Percentiles rank a stretch among this genome's conserved stretches.
phyloP scores from a whole-genome alignment of 169 alveolate species.

The Plasmodium yoelii region DNA sequence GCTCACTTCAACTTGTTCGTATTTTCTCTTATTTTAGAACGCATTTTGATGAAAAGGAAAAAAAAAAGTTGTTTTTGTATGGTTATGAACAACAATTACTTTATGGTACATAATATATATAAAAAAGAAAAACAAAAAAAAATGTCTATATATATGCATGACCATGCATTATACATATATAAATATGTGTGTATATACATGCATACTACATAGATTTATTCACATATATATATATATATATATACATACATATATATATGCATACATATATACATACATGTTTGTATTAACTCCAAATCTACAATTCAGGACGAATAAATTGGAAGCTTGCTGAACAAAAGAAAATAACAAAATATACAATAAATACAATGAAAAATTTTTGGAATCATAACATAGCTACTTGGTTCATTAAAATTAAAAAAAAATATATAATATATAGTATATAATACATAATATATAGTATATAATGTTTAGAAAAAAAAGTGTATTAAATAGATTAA shows the following conservation, averaged over 20 bases:
- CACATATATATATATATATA: conserved; percentile 3
- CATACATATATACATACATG: neutral
- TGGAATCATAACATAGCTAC: conserved; percentile 71
- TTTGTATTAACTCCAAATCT: neutral
- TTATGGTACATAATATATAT: conserved; percentile 25
- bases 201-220: too few relatives aligned
- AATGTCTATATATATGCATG: neutral
- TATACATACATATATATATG: neutral
- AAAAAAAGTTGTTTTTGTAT: conserved; percentile 61
- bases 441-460: too few relatives aligned
- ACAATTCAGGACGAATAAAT: conserved; percentile 51
- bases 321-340: conserved; percentile 70
- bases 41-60: conserved; percentile 64
- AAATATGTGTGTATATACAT: neutral
- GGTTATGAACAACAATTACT: conserved; percentile 68
- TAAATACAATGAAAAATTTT: conserved; percentile 62
- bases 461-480: too few relatives aligned
- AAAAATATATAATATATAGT: too few relatives aligned
- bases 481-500: too few relatives aligned
- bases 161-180: neutral
- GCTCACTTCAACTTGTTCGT: conserved; percentile 1
- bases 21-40: conserved; percentile 25
- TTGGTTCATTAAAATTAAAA: conserved; percentile 17
- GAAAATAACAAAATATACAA: conserved; percentile 61
- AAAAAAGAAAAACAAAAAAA: conserved; percentile 12